Base-by-base conservation (phyloP, 352 stramenopile genomes). In the Phytopythium chamaehyphon region DNA sequence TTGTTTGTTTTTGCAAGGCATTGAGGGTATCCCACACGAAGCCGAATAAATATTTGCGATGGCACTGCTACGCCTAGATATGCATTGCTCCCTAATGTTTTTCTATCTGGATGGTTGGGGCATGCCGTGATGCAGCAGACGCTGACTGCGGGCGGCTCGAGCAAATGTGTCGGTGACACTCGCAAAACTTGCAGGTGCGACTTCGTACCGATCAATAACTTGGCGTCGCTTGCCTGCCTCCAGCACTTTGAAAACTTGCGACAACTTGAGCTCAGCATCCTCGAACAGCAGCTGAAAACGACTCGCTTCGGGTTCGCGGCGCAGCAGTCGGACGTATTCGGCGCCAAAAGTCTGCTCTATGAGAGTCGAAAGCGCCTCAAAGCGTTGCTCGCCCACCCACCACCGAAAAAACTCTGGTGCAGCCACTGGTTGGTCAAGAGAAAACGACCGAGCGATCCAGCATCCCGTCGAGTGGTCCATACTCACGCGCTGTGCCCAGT, bases 181-280 rank as follows among this genome's bases (percentile, higher is more conserved):
- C 23, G 35, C 40, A 35, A 64, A 59, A 37, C 50, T 59, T 18
- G 57, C 50, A 10, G 57, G 57, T 3, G 57, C 35, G 9, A 49
- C 51, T 12, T 33, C 46, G 46, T 59, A 64, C 15, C 37, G 18
- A 16, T 51, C 37, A 39, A 64, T 50, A 18, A 50, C 36, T 10
- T 23, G 1, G 26, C 40, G 35, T 8, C 15, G 33, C 7, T 42
- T 54, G 16, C 47, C 52, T 10, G 16, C 45, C 47, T 65, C 57
- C 18, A 65, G 48, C 40, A 60, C 42, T 39, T 65, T 65, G 53
- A 65, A 65, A n/a, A 65, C 57, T 36, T 65, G 57, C 46, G 57
- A 65, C 18, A 65, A 51, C 47, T 53, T 47, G 7, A 65, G 38
- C 24, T 65, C 52, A 18, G 35, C 21, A 45, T 61, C 57, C n/a